Conservation (phyloP, 805 yeast species). For the Metschnikowia borealis region DNA sequence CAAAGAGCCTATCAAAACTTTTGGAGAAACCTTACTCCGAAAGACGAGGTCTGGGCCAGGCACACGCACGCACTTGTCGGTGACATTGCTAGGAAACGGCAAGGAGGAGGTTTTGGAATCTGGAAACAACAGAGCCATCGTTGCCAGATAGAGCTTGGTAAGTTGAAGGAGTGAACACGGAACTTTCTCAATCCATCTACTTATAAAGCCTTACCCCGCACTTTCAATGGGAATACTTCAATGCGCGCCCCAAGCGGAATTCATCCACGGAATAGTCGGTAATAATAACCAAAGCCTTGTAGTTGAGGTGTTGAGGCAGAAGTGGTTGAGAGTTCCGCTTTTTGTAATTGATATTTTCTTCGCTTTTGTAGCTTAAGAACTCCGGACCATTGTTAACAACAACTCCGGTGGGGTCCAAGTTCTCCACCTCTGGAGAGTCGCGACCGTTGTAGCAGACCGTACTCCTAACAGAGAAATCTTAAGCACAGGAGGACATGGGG, state of each 20-base stretch:
- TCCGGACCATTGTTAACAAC: neutral
- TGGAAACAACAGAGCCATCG: constrained; percentile 10
- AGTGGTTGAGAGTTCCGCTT: too few relatives aligned
- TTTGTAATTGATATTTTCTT: too few relatives aligned
- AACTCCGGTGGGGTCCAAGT: neutral
- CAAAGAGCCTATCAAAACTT: constrained; percentile 8
- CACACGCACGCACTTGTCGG: constrained; percentile 1
- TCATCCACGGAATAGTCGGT: neutral
- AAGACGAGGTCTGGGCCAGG: constrained; percentile 5
- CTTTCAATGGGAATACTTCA: neutral
- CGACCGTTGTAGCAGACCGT: neutral
- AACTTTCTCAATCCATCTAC: neutral
- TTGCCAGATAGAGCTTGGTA: neutral
- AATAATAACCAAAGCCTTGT: neutral
- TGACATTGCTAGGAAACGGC: constrained; percentile 5
- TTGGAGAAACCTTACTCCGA: constrained; percentile 13
- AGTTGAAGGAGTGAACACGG: neutral
- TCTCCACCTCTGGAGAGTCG: neutral
- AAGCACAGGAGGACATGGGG: neutral
- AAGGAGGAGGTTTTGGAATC: neutral
- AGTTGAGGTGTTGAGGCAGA: neutral
- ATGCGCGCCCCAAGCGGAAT: neutral
- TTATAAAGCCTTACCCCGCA: constrained; percentile 2
- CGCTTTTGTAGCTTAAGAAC: neutral
- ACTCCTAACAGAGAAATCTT: neutral